These are phyloP conservation scores for Terfezia boudieri DNA, from an alignment of 495 filamentous ascomycete species.

Conservation along the genomic window DNA sequence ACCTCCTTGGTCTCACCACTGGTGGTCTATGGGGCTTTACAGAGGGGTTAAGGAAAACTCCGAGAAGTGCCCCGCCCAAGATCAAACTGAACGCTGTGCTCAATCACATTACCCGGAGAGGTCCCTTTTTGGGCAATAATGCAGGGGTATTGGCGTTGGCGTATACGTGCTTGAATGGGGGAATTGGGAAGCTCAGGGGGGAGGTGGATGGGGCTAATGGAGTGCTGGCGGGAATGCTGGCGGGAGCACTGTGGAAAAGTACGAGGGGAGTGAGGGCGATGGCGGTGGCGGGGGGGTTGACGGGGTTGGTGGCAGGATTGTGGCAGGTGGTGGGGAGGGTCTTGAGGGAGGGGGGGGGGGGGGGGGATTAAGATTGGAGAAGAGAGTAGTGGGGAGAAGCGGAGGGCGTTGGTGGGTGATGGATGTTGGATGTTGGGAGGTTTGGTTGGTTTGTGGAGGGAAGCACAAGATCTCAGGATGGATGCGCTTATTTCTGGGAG, in stretches of 20 bases:
- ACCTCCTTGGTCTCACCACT: slow-evolving; percentile 61
- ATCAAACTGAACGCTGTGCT: slow-evolving; percentile 78
- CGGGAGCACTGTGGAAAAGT: slow-evolving; percentile 89
- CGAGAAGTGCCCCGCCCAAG: slow-evolving; percentile 55
- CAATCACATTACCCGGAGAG: slow-evolving; percentile 76
- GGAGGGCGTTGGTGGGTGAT: no score
- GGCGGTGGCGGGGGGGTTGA: slow-evolving; percentile 75
- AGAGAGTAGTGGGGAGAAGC: no score
- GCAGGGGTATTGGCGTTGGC: slow-evolving; percentile 87
- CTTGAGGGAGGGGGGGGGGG: slow-evolving; percentile 1
- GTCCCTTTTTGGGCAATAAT: slow-evolving; percentile 90
- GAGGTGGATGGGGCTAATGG: slow-evolving; percentile 85
- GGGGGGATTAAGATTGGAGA: no score
- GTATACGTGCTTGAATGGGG: slow-evolving; percentile 88
- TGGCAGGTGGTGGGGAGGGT: slow-evolving; percentile 46
- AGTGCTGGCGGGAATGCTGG: slow-evolving; percentile 58
- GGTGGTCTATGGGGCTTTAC: slow-evolving; percentile 80
- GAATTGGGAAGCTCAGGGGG: slow-evolving; percentile 60
- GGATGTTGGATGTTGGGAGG: no score
- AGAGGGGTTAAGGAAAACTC: slow-evolving; percentile 60
- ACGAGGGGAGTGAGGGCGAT: slow-evolving; percentile 75
- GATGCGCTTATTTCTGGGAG: no score
- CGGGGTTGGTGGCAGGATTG: slow-evolving; percentile 57
- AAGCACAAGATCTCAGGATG: no score
- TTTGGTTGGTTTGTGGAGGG: no score